These are phyloP conservation scores for Perilla frutescens DNA, from an alignment of 257 asterid species.

Conservation along the genomic window DNA sequence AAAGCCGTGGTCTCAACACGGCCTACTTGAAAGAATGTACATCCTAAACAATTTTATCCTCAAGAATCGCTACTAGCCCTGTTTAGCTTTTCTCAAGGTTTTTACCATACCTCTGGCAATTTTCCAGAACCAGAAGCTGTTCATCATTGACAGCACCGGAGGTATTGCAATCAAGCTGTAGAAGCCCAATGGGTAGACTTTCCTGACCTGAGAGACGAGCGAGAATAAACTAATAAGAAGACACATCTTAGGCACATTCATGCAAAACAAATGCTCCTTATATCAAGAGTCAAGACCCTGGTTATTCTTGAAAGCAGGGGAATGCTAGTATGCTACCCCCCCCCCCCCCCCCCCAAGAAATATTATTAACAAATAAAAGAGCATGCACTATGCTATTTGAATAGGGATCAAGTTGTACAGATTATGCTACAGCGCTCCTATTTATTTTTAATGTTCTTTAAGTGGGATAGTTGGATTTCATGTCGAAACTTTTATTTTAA, in stretches of 20 bases:
- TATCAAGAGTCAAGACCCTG: neutral
- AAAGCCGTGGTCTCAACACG: neutral
- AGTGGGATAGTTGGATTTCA: no score
- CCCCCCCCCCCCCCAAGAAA: no score
- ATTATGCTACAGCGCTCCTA: no score
- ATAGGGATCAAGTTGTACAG: no score
- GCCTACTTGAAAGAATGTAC: constrained; percentile 15
- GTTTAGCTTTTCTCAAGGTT: constrained; percentile 69
- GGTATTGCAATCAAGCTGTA: constrained; percentile 68
- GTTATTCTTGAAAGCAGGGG: neutral
- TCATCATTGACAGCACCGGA: constrained; percentile 68
- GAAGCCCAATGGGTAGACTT: constrained; percentile 67
- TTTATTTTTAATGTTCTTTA: no score
- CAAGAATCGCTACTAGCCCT: constrained; percentile 44
- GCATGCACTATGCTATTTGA: no score
- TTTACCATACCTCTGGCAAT: constrained; percentile 77
- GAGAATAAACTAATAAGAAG: neutral
- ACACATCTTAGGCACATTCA: neutral
- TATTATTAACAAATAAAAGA: no score
- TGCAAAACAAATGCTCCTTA: neutral
- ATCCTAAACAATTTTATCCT: constrained; percentile 24
- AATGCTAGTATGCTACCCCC: no score
- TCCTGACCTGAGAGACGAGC: constrained; percentile 61
- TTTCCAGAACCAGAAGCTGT: constrained; percentile 84
- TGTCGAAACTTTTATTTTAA: no score